Conservation (phyloP, 176 grass and related monocot species). For the Oryza rufipogon region DNA sequence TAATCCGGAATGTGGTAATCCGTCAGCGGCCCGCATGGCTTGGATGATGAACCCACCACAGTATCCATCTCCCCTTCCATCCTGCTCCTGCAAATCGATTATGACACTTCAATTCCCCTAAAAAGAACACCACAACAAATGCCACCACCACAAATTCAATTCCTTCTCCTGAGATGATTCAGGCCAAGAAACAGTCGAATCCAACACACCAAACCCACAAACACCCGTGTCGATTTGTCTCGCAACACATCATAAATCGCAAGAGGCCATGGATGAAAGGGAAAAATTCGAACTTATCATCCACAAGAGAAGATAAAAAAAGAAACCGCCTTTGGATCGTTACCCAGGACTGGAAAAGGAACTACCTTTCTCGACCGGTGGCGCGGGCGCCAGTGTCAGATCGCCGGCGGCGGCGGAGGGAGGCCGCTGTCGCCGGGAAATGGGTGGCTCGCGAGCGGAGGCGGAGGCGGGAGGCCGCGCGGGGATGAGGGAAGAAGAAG, state of each 20-base stretch:
- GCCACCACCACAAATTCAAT: background rate
- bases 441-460: background rate
- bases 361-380: background rate
- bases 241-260: background rate
- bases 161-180: background rate
- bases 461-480: background rate
- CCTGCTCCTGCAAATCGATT: conserved; percentile 39
- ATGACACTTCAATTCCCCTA: background rate
- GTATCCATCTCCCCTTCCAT: conserved; percentile 51
- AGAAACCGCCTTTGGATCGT: background rate
- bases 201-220: background rate
- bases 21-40: conserved; percentile 41
- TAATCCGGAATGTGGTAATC: conserved; percentile 85
- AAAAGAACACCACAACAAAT: background rate
- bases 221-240: background rate
- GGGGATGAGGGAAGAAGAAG: background rate
- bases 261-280: background rate
- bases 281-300: background rate
- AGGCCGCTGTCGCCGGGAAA: background rate
- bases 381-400: background rate
- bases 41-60: conserved; percentile 33
- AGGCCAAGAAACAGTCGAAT: too few species aligned
- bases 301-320: background rate
- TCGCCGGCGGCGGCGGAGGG: background rate
- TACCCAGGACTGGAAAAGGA: background rate